Base-by-base conservation (phyloP, 257 asterid genomes). In the Lavandula angustifolia region DNA sequence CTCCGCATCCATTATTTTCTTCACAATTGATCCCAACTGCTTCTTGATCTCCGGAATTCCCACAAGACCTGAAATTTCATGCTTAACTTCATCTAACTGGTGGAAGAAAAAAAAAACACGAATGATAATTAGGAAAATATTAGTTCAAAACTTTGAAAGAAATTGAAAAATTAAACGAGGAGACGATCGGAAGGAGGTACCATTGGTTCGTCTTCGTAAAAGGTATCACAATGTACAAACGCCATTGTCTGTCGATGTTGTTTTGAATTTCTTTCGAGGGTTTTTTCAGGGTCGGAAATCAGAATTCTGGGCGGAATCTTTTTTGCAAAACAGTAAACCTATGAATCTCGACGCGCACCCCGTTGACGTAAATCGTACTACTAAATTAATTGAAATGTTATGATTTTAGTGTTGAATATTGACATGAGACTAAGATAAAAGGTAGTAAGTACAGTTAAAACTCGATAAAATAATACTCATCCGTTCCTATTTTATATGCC, bases 81-180 rank as follows among this genome's bases (percentile, higher is more conserved):
- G 68, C 52, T 73, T 73, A 14, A 78, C 87, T 53, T 78, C 81
- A 41, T 78, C 81, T 66, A 81, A 42, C 87, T 81, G 70, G 33
- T 33, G 43, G 49, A 34, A 53, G 6, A 7, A 41, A 34, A 38
- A 48, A 44, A 8, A 8, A 5, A 22, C 27, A 2, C 13, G 7
- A 43, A 32, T 6, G 44, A 35, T 9, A 35, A 63, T 35, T 51
- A 2, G 46, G 13, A 64, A 34, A 64, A 34, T n/a, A 62, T 29
- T 7, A 50, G 13, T 18, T 56, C 9, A 17, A 31, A 60, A 44
- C 10, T 7, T 7, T 3, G 2, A 57, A 56, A 42, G 0, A 37
- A 5, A 51, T 51, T 5, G 4, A 3, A 13, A 56, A 35, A 6
- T 7, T 0, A 3, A 33, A 40, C 8, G 4, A 18, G 6, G 37